Base-by-base conservation (phyloP, 2,329 filamentous ascomycete species). In the Penicillium sp. region DNA sequence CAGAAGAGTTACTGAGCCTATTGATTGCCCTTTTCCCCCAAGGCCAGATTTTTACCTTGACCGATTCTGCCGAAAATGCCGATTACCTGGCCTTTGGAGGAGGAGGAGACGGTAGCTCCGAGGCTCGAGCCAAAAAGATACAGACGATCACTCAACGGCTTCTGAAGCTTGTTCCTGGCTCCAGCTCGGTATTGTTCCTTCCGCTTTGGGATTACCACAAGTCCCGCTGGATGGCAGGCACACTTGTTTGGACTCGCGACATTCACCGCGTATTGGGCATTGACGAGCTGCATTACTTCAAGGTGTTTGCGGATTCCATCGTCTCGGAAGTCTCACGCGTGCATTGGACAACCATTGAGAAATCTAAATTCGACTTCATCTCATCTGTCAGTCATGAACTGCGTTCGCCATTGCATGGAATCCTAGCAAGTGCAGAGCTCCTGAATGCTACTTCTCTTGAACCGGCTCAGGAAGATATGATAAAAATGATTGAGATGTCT, bases 341-440 rank as follows among this genome's bases (percentile, higher is more conserved):
- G 11, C 62, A 72, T n/a, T 68, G 67, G 53, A 61, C 48, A 3
- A 57, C 64, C 2, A 65, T 63, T 1, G 76, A 80, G 33, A 72
- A 73, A 46, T 73, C 76, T 9, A 82, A 82, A 52, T 74, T 74
- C 0, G 78, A 80, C 11, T 79, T 82, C 39, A 74, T 82, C 14
- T 75, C 76, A 0, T 77, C 74, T 0, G 77, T 82, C 24, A 77
- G 73, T 25, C 80, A 82, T 56, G 80, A 82, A 54, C 66, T 82
- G 7, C 69, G 78, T 4, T 75, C 64, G 31, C 80, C 72, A 20
- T 64, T 75, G 33, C 80, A 76, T 47, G 78, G 75, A 25, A 73
- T 76, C 30, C 65, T 77, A 14, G 78, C 76, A 1, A 79, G 75
- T n/a, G 68, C 75, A 1, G 79, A 82, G 53, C 72, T 81, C 5